Percentiles rank a stretch among this genome's conserved stretches.
These are phyloP conservation scores for Exophiala lecanii-corni DNA, from an alignment of 2,329 filamentous ascomycete genomes.

Conservation along the genomic window DNA sequence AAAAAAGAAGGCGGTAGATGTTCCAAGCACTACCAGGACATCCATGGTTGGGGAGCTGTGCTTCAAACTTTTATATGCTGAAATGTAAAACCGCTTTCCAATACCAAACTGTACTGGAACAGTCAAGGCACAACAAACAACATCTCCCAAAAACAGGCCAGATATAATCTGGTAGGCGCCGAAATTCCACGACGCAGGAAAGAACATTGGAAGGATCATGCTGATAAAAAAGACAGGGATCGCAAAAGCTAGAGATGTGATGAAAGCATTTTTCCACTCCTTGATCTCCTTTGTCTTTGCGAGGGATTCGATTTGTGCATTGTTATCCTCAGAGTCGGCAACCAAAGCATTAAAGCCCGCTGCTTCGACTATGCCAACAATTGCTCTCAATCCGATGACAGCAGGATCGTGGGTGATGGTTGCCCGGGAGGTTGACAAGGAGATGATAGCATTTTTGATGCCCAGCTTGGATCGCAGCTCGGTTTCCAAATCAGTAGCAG, in stretches of 20 bases:
- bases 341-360: slow-evolving; percentile 83
- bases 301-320: slow-evolving; percentile 90
- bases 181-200: slow-evolving; percentile 67
- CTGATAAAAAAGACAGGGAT: slow-evolving; percentile 85
- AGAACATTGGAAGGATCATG: slow-evolving; percentile 89
- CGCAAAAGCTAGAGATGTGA: slow-evolving; percentile 72
- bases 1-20: slow-evolving; percentile 94
- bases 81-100: slow-evolving; percentile 86
- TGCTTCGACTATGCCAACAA: slow-evolving; percentile 79
- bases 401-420: slow-evolving; percentile 68
- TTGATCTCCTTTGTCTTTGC: slow-evolving; percentile 95
- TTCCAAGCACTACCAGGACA: slow-evolving; percentile 88
- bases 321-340: slow-evolving; percentile 89
- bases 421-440: slow-evolving; percentile 67
- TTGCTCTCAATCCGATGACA: slow-evolving; percentile 69
- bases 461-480: slow-evolving; percentile 62
- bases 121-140: slow-evolving; percentile 77
- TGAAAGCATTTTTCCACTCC: slow-evolving; percentile 82
- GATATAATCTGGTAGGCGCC: slow-evolving; percentile 61
- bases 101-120: slow-evolving; percentile 95
- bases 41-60: slow-evolving; percentile 96
- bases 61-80: slow-evolving; percentile 87
- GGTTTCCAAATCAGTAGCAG: slow-evolving; percentile 68
- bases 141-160: slow-evolving; percentile 82
- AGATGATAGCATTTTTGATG: slow-evolving; percentile 68